These are phyloP conservation scores for Cytospora piceicola DNA, from an alignment of 2,329 filamentous ascomycete genomes.

Conservation along the genomic window DNA sequence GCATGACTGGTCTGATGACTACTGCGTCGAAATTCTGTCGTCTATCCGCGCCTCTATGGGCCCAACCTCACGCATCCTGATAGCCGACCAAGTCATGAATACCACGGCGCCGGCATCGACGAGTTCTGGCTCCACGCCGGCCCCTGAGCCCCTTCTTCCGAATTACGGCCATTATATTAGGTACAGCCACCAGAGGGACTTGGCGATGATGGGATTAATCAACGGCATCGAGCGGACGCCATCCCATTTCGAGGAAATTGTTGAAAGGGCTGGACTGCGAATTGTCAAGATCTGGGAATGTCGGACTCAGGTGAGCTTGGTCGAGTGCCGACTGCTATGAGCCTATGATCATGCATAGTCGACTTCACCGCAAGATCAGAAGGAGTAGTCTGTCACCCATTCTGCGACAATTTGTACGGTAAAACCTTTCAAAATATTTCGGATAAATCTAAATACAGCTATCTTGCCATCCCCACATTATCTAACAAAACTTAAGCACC, in stretches of 20 bases:
- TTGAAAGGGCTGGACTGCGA: neutral
- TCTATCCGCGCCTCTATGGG: neutral
- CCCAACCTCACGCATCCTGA: neutral
- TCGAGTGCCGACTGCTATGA: no score
- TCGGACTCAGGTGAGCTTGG: no score
- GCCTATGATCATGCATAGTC: no score
- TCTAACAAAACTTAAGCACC: no score
- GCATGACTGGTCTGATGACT: neutral
- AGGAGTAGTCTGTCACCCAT: no score
- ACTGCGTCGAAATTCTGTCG: neutral
- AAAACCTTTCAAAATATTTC: no score
- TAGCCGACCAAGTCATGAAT: neutral
- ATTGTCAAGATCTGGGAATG: neutral
- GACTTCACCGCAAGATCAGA: no score
- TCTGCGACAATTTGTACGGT: no score
- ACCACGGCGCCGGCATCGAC: no score
- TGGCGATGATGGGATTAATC: neutral
- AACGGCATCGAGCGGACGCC: neutral
- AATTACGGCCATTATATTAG: neutral
- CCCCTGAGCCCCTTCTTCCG: neutral
- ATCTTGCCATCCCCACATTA: no score
- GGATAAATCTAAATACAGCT: no score
- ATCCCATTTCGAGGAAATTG: neutral
- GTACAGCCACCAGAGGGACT: neutral
- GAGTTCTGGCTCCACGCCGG: no score